These are phyloP conservation scores for Thraustochytrium sp. DNA, from an alignment of 352 stramenopile genomes.

Conservation along the genomic window DNA sequence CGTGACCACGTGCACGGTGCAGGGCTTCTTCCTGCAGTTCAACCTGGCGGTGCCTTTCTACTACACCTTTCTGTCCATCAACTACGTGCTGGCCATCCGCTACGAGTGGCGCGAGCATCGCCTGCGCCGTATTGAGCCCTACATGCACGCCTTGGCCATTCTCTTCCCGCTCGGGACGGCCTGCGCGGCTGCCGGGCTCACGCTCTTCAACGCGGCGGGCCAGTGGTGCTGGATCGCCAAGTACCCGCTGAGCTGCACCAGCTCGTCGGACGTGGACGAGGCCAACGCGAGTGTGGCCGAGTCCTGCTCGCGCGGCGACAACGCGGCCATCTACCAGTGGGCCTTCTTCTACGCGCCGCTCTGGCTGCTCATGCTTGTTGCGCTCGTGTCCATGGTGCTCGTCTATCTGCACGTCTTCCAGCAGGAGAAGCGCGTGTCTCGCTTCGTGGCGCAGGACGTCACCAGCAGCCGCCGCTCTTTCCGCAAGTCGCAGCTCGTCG, in stretches of 20 bases:
- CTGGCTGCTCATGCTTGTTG: conserved; percentile 49
- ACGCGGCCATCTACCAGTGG: conserved; percentile 50
- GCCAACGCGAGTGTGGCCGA: not conserved
- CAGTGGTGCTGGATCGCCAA: conserved; percentile 55
- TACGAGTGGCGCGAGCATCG: conserved; percentile 17
- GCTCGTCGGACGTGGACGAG: no score
- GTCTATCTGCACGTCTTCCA: conserved; percentile 8
- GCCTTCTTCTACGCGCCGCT: conserved; percentile 52
- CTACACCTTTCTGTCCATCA: conserved; percentile 45
- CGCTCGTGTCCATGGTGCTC: conserved; percentile 38
- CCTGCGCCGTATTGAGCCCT: conserved; percentile 39
- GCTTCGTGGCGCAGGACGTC: not conserved
- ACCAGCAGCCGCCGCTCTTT: not conserved
- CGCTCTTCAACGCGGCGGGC: conserved; percentile 49
- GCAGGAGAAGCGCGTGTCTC: not conserved
- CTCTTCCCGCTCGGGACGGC: conserved; percentile 46
- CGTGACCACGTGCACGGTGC: conserved; percentile 23
- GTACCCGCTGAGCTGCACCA: conserved; percentile 47
- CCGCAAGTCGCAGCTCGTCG: not conserved
- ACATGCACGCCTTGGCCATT: conserved; percentile 42
- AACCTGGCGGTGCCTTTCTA: conserved; percentile 34
- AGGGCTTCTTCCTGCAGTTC: conserved; percentile 33
- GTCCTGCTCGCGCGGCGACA: conserved; percentile 50
- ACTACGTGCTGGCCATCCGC: conserved; percentile 33
- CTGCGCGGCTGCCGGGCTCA: conserved; percentile 15